Evolutionary conservation across 257 asterid genomes (phyloP).

Genomic region (Craterostigma plantagineum): DNA sequence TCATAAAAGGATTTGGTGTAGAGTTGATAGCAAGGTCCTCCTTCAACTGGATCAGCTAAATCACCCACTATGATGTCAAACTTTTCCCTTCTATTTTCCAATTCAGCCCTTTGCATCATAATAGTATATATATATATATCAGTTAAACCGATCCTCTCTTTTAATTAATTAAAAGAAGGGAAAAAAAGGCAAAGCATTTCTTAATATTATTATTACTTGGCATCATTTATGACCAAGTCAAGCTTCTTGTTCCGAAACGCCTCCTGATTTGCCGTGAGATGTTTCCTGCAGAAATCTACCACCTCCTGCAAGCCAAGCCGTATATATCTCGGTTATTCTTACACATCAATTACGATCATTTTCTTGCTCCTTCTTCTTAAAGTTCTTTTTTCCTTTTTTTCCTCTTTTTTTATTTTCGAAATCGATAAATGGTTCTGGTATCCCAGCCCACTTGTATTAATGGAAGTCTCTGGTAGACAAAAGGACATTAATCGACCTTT

Average conservation of each 20-base stretch:
- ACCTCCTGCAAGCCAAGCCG: slow-evolving; percentile 60
- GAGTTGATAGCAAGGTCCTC: slow-evolving; percentile 93
- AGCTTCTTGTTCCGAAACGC: slow-evolving; percentile 67
- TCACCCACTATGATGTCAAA: slow-evolving; percentile 85
- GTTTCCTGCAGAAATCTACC: slow-evolving; percentile 69
- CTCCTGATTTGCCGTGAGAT: slow-evolving; percentile 70
- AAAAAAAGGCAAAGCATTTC: neutral
- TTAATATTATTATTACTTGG: slow-evolving; percentile 40
- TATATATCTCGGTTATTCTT: neutral
- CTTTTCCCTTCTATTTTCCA: slow-evolving; percentile 60
- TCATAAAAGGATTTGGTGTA: slow-evolving; percentile 75
- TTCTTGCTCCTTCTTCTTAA: too few relatives aligned
- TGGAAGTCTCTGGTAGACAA: slow-evolving; percentile 1
- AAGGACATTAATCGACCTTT: slow-evolving; percentile 7
- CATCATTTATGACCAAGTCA: slow-evolving; percentile 71
- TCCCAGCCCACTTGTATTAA: neutral
- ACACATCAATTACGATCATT: too few relatives aligned
- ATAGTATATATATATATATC: too few relatives aligned
- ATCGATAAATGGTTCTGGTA: too few relatives aligned
- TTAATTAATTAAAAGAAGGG: neutral
- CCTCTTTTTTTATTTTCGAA: too few relatives aligned
- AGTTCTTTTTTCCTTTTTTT: too few relatives aligned
- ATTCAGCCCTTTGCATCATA: slow-evolving; percentile 38
- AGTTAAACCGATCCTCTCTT: neutral
- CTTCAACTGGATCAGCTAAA: slow-evolving; percentile 94